Percentiles rank a stretch among this genome's conserved stretches.
phyloP scores from a whole-genome alignment of 2,329 filamentous ascomycete genomes.

The Colletotrichum tamarilloi region DNA sequence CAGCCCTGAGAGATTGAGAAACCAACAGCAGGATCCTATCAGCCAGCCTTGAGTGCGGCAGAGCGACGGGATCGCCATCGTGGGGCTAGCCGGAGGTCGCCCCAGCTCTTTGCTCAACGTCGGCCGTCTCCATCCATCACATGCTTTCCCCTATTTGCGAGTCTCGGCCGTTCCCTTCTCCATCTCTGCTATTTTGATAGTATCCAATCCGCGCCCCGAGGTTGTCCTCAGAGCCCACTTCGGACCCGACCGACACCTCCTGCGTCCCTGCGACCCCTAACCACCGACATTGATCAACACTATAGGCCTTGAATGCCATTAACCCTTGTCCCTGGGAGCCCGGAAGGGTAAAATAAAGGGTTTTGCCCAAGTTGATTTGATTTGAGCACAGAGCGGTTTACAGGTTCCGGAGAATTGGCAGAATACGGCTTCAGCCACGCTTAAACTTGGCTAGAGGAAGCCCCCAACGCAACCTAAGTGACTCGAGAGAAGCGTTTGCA shows the following conservation, averaged over 20 bases:
- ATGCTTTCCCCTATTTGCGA: conserved; percentile 15
- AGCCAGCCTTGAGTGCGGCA: conserved; percentile 6
- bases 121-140: conserved; percentile 29
- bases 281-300: conserved; percentile 1
- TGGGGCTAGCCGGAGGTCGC: conserved; percentile 19
- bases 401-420: not conserved
- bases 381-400: not conserved
- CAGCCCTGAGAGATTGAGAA: conserved; percentile 12
- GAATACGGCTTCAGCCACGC: conserved; percentile 12
- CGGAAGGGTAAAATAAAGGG: not conserved
- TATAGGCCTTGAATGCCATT: not conserved
- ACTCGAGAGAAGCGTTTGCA: not conserved
- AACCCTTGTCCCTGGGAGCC: not conserved
- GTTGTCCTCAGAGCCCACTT: not conserved
- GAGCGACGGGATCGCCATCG: conserved; percentile 23
- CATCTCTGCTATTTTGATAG: conserved; percentile 16
- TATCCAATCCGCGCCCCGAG: conserved; percentile 4
- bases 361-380: not conserved
- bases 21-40: not conserved
- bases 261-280: not conserved
- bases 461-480: not conserved
- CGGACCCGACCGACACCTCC: conserved; percentile 20
- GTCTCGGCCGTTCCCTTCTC: conserved; percentile 9
- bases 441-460: conserved; percentile 5
- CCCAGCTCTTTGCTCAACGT: conserved; percentile 2